Evolutionary conservation across 163 green algal genomes (phyloP).

Genomic region (Smithsoniella earleae): DNA sequence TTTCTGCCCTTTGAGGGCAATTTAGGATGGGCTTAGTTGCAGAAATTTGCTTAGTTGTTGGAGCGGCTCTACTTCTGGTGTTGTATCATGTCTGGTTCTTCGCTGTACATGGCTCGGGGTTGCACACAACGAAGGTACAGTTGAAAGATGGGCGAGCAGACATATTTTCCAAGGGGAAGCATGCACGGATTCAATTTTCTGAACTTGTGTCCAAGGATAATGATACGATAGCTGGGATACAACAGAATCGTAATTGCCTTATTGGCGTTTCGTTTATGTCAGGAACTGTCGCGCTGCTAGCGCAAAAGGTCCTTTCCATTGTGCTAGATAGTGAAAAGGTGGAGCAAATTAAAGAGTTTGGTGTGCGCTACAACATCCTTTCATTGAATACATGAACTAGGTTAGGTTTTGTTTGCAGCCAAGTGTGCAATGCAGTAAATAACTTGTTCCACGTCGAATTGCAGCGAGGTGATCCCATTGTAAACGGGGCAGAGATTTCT

Average conservation of each 20-base stretch:
- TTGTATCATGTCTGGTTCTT: conserved; percentile 28
- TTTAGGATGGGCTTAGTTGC: no score
- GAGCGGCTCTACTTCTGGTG: no score
- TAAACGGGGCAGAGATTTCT: neutral
- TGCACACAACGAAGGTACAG: neutral
- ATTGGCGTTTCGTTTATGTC: conserved; percentile 21
- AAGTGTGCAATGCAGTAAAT: no score
- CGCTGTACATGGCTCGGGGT: neutral
- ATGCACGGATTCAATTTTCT: conserved; percentile 23
- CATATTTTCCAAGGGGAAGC: conserved; percentile 5
- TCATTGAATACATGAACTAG: no score
- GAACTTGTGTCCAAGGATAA: neutral
- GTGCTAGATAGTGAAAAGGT: conserved; percentile 1
- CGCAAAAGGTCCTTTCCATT: conserved; percentile 25
- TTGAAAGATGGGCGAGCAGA: neutral
- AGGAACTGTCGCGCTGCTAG: conserved; percentile 9
- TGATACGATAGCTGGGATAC: conserved; percentile 19
- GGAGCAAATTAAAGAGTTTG: neutral
- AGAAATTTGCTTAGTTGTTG: no score
- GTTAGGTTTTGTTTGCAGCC: no score
- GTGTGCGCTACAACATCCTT: no score
- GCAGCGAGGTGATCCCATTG: conserved; percentile 7
- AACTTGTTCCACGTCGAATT: no score
- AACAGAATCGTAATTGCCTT: conserved; percentile 26
- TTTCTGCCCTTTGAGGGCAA: no score